phyloP scores from a whole-genome alignment of 1,139 yeast genomes.

The Geotrichum klebahnii region DNA sequence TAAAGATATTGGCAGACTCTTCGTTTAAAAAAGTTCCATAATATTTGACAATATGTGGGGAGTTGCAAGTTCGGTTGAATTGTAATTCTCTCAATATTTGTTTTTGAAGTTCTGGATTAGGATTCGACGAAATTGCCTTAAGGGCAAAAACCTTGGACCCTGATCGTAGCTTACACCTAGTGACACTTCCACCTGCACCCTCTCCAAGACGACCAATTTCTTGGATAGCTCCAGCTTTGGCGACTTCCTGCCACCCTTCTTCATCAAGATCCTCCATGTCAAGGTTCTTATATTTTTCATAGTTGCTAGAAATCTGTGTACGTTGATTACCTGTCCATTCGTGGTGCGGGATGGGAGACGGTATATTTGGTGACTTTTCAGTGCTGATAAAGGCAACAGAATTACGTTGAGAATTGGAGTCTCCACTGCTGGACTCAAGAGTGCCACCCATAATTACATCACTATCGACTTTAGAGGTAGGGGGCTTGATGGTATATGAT shows the following conservation, averaged over 20 bases:
- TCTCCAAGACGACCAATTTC: conserved; percentile 76
- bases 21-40: conserved; percentile 87
- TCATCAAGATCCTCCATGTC: conserved; percentile 62
- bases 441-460: neutral
- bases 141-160: conserved; percentile 67
- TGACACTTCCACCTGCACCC: conserved; percentile 91
- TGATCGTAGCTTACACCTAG: conserved; percentile 62
- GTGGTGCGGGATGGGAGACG: neutral
- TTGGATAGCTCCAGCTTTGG: conserved; percentile 54
- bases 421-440: neutral
- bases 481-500: neutral
- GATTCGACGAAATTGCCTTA: conserved; percentile 73
- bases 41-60: conserved; percentile 82
- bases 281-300: conserved; percentile 19
- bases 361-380: neutral
- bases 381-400: conserved; percentile 14
- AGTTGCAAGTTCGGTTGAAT: conserved; percentile 74
- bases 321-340: neutral
- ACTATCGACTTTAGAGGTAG: neutral
- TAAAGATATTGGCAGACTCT: conserved; percentile 69
- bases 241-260: conserved; percentile 69
- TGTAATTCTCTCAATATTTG: conserved; percentile 88
- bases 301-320: neutral
- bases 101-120: conserved; percentile 71
- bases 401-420: neutral